Evolutionary conservation across 176 grass and related monocot genomes (phyloP).

Genomic region (Cymbopogon citratus): DNA sequence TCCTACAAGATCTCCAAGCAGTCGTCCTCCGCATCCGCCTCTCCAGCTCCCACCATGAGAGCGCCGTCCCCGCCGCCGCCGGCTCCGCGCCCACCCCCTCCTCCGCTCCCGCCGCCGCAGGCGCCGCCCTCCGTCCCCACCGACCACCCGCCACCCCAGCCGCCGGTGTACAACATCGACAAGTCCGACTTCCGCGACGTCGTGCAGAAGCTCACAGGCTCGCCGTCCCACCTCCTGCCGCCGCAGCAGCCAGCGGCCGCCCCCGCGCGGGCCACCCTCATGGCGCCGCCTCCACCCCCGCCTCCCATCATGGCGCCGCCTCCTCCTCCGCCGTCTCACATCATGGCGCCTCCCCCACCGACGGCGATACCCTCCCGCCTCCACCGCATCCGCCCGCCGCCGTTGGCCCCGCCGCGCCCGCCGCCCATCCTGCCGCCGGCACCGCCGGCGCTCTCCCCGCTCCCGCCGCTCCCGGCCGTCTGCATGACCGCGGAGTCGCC

Average conservation of each 20-base stretch:
- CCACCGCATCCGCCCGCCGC: slow-evolving; percentile 48
- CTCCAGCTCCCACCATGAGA: slow-evolving; percentile 19
- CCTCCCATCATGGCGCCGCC: neutral
- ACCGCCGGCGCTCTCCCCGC: slow-evolving; percentile 52
- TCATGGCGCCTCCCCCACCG: slow-evolving; percentile 9
- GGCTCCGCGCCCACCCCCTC: slow-evolving; percentile 3
- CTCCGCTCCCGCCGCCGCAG: neutral
- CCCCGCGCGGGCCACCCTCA: neutral
- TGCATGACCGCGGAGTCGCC: slow-evolving; percentile 84
- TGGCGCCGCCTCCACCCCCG: neutral
- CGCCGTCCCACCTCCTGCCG: slow-evolving; percentile 48
- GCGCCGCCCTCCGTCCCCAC: neutral
- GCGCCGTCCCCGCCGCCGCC: slow-evolving; percentile 31
- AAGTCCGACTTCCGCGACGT: slow-evolving; percentile 91
- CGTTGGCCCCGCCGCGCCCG: slow-evolving; percentile 41
- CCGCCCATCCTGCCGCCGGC: slow-evolving; percentile 33
- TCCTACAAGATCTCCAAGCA: slow-evolving; percentile 97
- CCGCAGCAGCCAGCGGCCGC: neutral
- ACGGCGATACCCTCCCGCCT: slow-evolving; percentile 32
- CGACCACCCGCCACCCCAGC: slow-evolving; percentile 58
- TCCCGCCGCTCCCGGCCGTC: slow-evolving; percentile 70
- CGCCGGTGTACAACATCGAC: slow-evolving; percentile 93
- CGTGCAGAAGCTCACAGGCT: slow-evolving; percentile 91
- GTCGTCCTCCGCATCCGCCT: slow-evolving; percentile 7
- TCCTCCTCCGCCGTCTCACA: neutral